These are phyloP conservation scores for Heliosperma pusillum DNA, from an alignment of 148 eudicot species.

Conservation along the genomic window DNA sequence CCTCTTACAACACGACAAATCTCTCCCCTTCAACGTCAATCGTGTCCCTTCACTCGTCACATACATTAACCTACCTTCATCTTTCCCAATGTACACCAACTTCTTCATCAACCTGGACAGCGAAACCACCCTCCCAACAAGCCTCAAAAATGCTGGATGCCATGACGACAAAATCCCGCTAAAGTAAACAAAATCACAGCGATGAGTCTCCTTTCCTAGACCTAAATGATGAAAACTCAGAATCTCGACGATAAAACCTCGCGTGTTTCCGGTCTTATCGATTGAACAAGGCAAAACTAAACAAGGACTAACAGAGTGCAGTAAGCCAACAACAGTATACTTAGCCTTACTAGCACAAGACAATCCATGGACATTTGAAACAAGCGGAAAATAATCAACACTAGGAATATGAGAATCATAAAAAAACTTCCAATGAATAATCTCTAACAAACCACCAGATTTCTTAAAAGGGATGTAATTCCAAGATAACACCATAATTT, in stretches of 20 bases:
- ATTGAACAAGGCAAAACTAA: slow-evolving; percentile 44
- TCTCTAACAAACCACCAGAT: slow-evolving; percentile 59
- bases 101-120: slow-evolving; percentile 63
- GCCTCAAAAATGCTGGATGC: slow-evolving; percentile 55
- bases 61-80: slow-evolving; percentile 58
- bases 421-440: slow-evolving; percentile 50
- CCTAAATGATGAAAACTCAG: slow-evolving; percentile 10
- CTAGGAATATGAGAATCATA: slow-evolving; percentile 2
- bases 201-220: slow-evolving; percentile 27
- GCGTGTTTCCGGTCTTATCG: slow-evolving; percentile 16
- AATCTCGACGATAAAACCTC: slow-evolving; percentile 61
- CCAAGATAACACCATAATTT: slow-evolving; percentile 57
- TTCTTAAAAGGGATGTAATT: slow-evolving; percentile 65
- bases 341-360: slow-evolving; percentile 32
- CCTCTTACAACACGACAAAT: slow-evolving; percentile 12
- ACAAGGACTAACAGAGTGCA: slow-evolving; percentile 69
- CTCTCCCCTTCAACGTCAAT: slow-evolving; percentile 23
- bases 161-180: slow-evolving; percentile 48
- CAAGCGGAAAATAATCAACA: slow-evolving; percentile 32
- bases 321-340: slow-evolving; percentile 36
- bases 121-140: slow-evolving; percentile 41
- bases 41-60: slow-evolving; percentile 37
- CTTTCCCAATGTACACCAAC: slow-evolving; percentile 58
- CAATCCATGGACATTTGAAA: slow-evolving; percentile 17
- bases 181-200: slow-evolving; percentile 50